A percentile compares a stretch with the other conserved stretches of the same genome.
These are phyloP conservation scores for Ailanthus altissimus DNA, from an alignment of 345 rosid genomes.

Conservation along the genomic window DNA sequence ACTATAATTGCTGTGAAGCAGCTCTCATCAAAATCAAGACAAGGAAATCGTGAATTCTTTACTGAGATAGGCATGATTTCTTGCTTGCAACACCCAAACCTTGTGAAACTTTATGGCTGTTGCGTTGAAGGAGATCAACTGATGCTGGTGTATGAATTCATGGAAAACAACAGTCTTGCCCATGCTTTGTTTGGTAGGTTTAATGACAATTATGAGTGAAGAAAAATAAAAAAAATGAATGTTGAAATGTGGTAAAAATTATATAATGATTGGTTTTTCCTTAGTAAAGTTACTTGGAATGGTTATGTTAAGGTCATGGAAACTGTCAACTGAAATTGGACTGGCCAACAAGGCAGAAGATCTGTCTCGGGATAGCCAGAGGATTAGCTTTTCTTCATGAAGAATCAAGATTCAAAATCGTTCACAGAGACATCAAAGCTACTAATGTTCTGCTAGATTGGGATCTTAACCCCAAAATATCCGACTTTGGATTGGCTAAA, in stretches of 20 bases:
- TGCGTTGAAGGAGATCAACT: conserved; percentile 35
- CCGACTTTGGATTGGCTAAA: conserved; percentile 68
- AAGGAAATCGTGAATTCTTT: conserved; percentile 37
- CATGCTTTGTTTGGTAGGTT: conserved; percentile 28
- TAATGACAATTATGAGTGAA: neutral
- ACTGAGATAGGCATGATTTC: conserved; percentile 32
- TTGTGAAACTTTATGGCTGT: conserved; percentile 33
- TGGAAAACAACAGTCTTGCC: conserved; percentile 38
- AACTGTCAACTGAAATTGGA: conserved; percentile 39
- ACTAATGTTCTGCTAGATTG: conserved; percentile 54
- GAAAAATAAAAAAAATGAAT: neutral
- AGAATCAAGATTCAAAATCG: conserved; percentile 59
- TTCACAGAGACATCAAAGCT: conserved; percentile 68
- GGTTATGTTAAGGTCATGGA: conserved; percentile 35
- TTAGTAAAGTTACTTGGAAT: neutral
- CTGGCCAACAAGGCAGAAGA: conserved; percentile 51
- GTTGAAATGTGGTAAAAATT: neutral
- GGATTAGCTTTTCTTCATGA: conserved; percentile 63
- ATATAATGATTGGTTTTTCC: neutral
- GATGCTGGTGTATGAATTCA: conserved; percentile 29
- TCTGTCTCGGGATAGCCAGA: conserved; percentile 57
- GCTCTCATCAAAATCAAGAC: conserved; percentile 35
- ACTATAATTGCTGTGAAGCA: conserved; percentile 32
- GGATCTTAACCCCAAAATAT: conserved; percentile 57
- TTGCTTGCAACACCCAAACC: conserved; percentile 33